phyloP scores from a whole-genome alignment of 2,329 filamentous ascomycete genomes.

The Plenodomus tracheiphilus region DNA sequence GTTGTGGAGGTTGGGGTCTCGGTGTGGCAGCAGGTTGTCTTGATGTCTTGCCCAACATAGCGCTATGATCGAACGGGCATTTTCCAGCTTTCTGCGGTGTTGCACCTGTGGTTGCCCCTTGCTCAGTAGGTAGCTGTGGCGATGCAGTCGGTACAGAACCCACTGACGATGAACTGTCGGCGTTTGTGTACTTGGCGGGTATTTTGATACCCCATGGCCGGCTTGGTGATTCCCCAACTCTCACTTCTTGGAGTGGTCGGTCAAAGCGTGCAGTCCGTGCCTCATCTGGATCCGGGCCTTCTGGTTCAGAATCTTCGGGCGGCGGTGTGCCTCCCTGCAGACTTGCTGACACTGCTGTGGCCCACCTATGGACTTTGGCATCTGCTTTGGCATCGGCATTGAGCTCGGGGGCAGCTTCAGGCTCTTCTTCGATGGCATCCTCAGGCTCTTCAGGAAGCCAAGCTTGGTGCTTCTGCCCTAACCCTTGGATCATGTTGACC shows the following conservation, averaged over 20 bases:
- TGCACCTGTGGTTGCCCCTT: conserved; percentile 24
- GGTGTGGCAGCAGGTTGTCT: conserved; percentile 2
- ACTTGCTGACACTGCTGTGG: conserved; percentile 70
- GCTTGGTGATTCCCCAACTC: conserved; percentile 92
- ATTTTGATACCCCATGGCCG: conserved; percentile 91
- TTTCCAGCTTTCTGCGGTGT: conserved; percentile 35
- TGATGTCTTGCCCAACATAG: conserved; percentile 25
- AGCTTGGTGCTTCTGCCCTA: conserved; percentile 84
- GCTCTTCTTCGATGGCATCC: conserved; percentile 52
- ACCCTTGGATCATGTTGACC: conserved; percentile 90
- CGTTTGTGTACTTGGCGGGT: conserved; percentile 58
- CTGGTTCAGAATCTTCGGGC: conserved; percentile 37
- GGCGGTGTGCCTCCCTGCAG: conserved; percentile 47
- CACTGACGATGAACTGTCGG: conserved; percentile 43
- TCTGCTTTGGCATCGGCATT: conserved; percentile 54
- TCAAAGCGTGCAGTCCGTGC: conserved; percentile 77
- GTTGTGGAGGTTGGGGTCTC: background rate
- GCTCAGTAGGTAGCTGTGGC: conserved; percentile 58
- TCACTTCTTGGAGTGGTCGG: conserved; percentile 80
- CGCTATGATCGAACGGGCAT: conserved; percentile 42
- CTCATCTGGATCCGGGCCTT: conserved; percentile 53
- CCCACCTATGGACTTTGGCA: conserved; percentile 83
- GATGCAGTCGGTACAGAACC: conserved; percentile 47
- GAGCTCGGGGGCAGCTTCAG: conserved; percentile 51
- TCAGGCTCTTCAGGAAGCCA: conserved; percentile 69